Evolutionary conservation across 257 asterid species (phyloP).

Genomic region (Primulina eburnea): DNA sequence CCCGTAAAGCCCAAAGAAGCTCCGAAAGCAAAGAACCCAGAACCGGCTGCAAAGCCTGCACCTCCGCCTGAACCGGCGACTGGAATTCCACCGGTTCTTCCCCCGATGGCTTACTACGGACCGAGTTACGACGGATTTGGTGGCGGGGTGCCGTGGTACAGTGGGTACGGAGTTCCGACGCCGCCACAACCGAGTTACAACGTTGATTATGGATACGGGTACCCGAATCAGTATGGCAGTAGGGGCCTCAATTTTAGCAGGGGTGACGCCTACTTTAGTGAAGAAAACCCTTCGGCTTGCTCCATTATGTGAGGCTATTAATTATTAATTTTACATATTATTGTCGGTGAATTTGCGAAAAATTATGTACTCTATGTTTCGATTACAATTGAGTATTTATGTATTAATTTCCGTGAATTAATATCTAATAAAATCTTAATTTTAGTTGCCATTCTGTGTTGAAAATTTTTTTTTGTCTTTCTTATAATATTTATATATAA

Average conservation of each 20-base stretch:
- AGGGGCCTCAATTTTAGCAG: not conserved
- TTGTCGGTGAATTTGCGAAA: too few species aligned
- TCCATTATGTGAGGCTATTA: slow-evolving; percentile 22
- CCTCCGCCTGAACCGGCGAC: slow-evolving; percentile 31
- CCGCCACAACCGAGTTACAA: slow-evolving; percentile 43
- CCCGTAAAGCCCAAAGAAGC: slow-evolving; percentile 33
- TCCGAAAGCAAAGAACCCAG: slow-evolving; percentile 26
- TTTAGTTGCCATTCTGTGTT: too few species aligned
- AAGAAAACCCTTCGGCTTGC: slow-evolving; percentile 25
- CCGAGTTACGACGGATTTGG: slow-evolving; percentile 38
- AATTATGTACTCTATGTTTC: too few species aligned
- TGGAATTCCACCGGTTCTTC: slow-evolving; percentile 40
- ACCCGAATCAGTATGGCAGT: slow-evolving; percentile 9
- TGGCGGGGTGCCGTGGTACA: slow-evolving; percentile 49
- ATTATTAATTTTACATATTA: too few species aligned
- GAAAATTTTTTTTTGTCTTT: too few species aligned
- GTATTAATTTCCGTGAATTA: too few species aligned
- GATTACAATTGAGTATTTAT: too few species aligned
- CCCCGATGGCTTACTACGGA: slow-evolving; percentile 28
- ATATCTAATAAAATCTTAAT: too few species aligned
- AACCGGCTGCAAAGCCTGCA: slow-evolving; percentile 28
- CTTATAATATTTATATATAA: too few species aligned
- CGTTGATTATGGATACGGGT: slow-evolving; percentile 32
- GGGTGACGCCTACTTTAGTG: slow-evolving; percentile 19
- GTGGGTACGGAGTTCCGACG: slow-evolving; percentile 40